Evolutionary conservation across 2,329 filamentous ascomycete species (phyloP), one percentile per base, ranked within the genome.

Genomic region (Ophiostoma triangulosporum): DNA sequence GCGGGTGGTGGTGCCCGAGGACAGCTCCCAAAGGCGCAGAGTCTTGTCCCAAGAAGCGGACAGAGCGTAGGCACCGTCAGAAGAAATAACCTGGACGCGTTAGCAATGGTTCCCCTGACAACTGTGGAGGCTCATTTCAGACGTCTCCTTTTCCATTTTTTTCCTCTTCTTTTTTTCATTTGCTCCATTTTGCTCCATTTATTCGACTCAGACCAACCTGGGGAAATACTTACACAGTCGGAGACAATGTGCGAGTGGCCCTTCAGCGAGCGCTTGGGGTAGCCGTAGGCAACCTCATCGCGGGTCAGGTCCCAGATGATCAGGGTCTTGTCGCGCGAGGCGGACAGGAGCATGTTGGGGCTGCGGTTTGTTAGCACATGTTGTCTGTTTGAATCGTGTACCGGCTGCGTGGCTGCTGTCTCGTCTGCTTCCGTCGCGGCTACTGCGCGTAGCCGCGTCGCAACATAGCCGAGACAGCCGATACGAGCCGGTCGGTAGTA

Each of bases 231-330:
- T 93, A 95, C 93, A 78, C 93, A 97, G 86, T 98, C 93, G 73
- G 93, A 97, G 71, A 98, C 90, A 73, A 98, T 98, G 85, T 98
- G 93, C 62, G 90, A 96, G 83, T 98, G 93, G 69, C 93, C 93
- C 78, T 94, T 85, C 65, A 98, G 89, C 70, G 88, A 94, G 77
- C 93, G 86, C 84, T 98, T 97, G 70, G 93, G 93, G 82, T 95
- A 95, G 67, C 93, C 93, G 81, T 97, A 98, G 71, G 88, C 85
- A 72, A 84, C 83, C 78, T 97, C 93, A 75, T 97, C 90, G 76
- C 93, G 91, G 74, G 93, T 97, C 69, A 98, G 82, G 83, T 96
- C 95, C 93, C 93, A 98, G 83, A 98, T 95, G 79, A 98, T 98
- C 73, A 98, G 80, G 65, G 87, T 88, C 86, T 97, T 96, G 83